Base-by-base conservation (phyloP, 768 basidiomycete genomes). In the Rossbeevera mucosa region DNA sequence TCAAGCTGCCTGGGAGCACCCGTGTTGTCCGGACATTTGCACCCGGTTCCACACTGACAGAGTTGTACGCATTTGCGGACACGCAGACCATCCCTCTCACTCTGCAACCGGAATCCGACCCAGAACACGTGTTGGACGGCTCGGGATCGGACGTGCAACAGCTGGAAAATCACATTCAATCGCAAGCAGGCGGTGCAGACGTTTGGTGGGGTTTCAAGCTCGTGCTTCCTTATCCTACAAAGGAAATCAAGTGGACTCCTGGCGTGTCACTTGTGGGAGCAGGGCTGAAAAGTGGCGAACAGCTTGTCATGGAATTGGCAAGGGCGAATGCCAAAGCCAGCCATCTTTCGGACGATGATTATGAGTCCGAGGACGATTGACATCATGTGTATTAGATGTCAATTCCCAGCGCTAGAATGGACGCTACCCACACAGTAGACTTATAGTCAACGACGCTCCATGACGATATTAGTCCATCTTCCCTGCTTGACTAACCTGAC, bases 191-290 rank as follows among this genome's bases (percentile, higher is more conserved):
- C 21, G 36, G 48, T 5, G 40, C 70, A 9, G 69, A 74, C 8
- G 70, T 69, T 24, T 90, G 84, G 77, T 92, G 87, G 83, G 82
- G 80, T 7, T 94, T 94, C 74, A 76, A 73, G 54, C 71, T 94
- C 25, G 73, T 73, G 31, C 76, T 78, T 2, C 77, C 88, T 9
- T 94, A 89, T 60, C 92, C 92, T 4, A 72, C 86, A 48, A 71
- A 70, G 40, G 81, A 82, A 66, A 77, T 88, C 48, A 73, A 73
- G 12, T 89, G 84, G 77, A 51, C 58, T 40, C 31, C 65, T 0
- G 68, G 64, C 22, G 54, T 61, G 20, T 71, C 59, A 38, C 70
- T 89, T 7, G 70, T 63, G 7, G 75, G 76, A 2, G 74, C 76
- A 13, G 74, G 67, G 14, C 65, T 88, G 45, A 76, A 72, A 55